phyloP scores from a whole-genome alignment of 495 filamentous ascomycete species.

The Xylaria sp. region DNA sequence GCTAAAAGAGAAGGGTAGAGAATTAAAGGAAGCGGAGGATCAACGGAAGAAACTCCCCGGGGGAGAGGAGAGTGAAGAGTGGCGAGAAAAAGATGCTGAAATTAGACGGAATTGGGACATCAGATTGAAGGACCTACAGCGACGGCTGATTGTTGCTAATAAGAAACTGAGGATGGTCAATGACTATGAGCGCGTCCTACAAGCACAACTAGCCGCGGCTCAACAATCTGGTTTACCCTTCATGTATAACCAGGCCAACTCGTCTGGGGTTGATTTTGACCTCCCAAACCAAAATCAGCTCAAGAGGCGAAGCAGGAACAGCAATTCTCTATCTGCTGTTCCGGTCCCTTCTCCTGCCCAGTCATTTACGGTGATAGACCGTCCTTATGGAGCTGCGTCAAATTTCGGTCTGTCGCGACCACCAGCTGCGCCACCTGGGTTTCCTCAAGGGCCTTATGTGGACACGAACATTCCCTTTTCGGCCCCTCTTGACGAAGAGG shows the following conservation, averaged over 20 bases:
- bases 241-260: conserved; percentile 52
- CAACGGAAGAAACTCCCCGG: conserved; percentile 59
- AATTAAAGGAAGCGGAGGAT: conserved; percentile 60
- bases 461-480: conserved; percentile 51
- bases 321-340: conserved; percentile 61
- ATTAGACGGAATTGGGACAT: conserved; percentile 54
- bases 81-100: conserved; percentile 54
- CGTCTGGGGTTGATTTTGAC: conserved; percentile 59
- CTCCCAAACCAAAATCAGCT: conserved; percentile 52
- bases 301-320: conserved; percentile 61
- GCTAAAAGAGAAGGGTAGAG: conserved; percentile 56
- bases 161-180: conserved; percentile 46
- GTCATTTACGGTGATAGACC: conserved; percentile 49
- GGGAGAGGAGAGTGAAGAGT: conserved; percentile 61
- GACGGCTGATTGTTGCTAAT: conserved; percentile 44
- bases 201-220: conserved; percentile 36
- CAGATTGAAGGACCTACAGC: conserved; percentile 52
- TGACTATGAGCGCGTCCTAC: conserved; percentile 49
- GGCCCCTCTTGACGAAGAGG: conserved; percentile 51
- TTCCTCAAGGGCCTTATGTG: conserved; percentile 60
- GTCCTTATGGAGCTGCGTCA: conserved; percentile 37
- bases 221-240: conserved; percentile 44
- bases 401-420: conserved; percentile 49
- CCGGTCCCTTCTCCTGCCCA: conserved; percentile 48
- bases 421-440: conserved; percentile 54